Percentiles rank a stretch among this genome's conserved stretches.
These are phyloP conservation scores for Hemisphaericaspora xylanilytica DNA, from an alignment of 1,139 yeast genomes.

Conservation along the genomic window DNA sequence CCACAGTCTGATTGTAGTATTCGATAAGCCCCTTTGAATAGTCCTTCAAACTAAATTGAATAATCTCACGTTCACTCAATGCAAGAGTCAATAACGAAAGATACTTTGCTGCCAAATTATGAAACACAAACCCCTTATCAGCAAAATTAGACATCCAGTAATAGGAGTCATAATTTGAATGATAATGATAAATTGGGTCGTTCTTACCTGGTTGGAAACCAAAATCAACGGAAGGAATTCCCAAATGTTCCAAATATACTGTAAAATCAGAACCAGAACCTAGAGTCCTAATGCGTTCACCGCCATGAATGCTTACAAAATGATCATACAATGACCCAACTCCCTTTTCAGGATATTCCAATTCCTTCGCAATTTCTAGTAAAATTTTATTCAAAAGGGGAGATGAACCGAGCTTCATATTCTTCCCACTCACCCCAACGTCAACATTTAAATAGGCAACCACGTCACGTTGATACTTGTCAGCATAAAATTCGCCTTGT, in stretches of 20 bases:
- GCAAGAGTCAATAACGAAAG: slow-evolving; percentile 54
- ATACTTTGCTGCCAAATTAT: slow-evolving; percentile 57
- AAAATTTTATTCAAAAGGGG: slow-evolving; percentile 37
- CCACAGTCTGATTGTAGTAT: slow-evolving; percentile 30
- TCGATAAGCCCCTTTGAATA: slow-evolving; percentile 33
- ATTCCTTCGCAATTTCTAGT: slow-evolving; percentile 30
- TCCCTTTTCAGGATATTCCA: slow-evolving; percentile 48
- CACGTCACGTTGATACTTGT: slow-evolving; percentile 34
- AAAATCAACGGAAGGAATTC: slow-evolving; percentile 42
- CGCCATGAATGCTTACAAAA: slow-evolving; percentile 37
- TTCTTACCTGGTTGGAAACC: slow-evolving; percentile 30
- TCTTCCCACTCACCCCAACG: slow-evolving; percentile 36
- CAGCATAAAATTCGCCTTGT: slow-evolving; percentile 42
- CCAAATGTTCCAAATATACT: slow-evolving; percentile 47
- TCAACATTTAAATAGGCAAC: slow-evolving; percentile 48
- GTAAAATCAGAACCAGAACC: slow-evolving; percentile 51
- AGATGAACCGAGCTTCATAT: slow-evolving; percentile 35
- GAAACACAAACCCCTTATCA: slow-evolving; percentile 55
- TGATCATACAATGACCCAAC: slow-evolving; percentile 56
- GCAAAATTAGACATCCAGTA: slow-evolving; percentile 55
- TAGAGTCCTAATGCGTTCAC: slow-evolving; percentile 33
- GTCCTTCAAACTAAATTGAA: slow-evolving; percentile 35
- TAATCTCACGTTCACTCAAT: slow-evolving; percentile 54
- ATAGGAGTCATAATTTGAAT: slow-evolving; percentile 59
- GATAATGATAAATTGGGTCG: slow-evolving; percentile 52